Evolutionary conservation across 177 flowering plant genomes (phyloP), one percentile per base, ranked within the genome.

Genomic region (Tripterygium wilfordii): DNA sequence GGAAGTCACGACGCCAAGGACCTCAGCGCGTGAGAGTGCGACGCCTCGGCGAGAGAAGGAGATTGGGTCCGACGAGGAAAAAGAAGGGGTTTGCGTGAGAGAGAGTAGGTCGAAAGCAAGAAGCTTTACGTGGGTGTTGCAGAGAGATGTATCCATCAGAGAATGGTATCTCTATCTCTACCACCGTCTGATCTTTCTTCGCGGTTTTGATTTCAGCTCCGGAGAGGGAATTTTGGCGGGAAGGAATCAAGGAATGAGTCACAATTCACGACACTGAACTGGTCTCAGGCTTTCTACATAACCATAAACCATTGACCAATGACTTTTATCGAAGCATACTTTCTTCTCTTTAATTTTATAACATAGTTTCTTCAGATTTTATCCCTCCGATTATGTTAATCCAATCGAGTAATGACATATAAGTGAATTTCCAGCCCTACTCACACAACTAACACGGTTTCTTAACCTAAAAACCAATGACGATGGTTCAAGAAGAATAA

Each of bases 101-200:
- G 87, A 61, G 51, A 56, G 68, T 58, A 86, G 66, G 46, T 89
- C 85, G 54, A 70, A 80, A 5, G 82, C 88, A 1, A 89, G 62
- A 32, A 83, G 88, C 65, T 89, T 89, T 8, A 74, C 75, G 62
- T 79, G 82, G 21, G 70, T 64, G 62, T 47, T 65, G 57, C 41
- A 20, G 16, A 70, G 65, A n/a, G 42, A 24, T 15, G 44, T 21
- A 21, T 30, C 50, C 62, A 63, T 48, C 25, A 15, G 3, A 3
- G 20, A 6, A 12, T 14, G 27, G 6, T 33, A 14, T 29, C n/a
- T n/a, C n/a, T n/a, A n/a, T n/a, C n/a, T n/a, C n/a, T n/a, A n/a
- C n/a, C n/a, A n/a, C n/a, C n/a, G n/a, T n/a, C n/a, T n/a, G n/a
- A 6, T 30, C 33, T 30, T 7, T 30, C 12, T 30, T 12, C 12